These are phyloP conservation scores for Diplodia seriata DNA, from an alignment of 2,329 filamentous ascomycete genomes.

Conservation along the genomic window DNA sequence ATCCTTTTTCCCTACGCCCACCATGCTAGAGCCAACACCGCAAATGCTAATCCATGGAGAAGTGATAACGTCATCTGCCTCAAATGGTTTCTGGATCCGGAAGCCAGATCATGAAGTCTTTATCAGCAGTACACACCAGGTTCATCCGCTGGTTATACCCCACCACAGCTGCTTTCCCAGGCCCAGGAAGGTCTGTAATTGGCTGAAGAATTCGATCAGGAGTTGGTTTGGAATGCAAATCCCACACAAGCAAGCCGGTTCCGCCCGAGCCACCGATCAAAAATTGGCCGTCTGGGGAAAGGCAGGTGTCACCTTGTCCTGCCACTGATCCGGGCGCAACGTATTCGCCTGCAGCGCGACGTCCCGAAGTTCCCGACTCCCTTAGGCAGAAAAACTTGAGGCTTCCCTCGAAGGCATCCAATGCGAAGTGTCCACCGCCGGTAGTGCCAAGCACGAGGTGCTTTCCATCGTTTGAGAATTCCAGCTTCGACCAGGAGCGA, in stretches of 20 bases:
- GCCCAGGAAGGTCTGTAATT: slow-evolving; percentile 67
- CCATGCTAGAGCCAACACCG: slow-evolving; percentile 3
- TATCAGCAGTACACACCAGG: slow-evolving; percentile 87
- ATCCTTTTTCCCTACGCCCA: slow-evolving; percentile 14
- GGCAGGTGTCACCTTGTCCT: slow-evolving; percentile 78
- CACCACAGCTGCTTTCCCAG: slow-evolving; percentile 72
- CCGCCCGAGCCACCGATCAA: slow-evolving; percentile 77
- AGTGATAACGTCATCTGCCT: not conserved
- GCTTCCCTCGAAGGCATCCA: slow-evolving; percentile 89
- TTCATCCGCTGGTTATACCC: slow-evolving; percentile 93
- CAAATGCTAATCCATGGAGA: not conserved
- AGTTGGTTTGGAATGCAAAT: slow-evolving; percentile 65
- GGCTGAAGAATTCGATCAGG: slow-evolving; percentile 69
- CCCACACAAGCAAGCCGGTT: slow-evolving; percentile 81
- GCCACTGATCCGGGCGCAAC: slow-evolving; percentile 57
- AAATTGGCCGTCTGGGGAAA: slow-evolving; percentile 87
- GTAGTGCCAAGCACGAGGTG: slow-evolving; percentile 83
- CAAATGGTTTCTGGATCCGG: slow-evolving; percentile 50
- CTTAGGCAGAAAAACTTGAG: slow-evolving; percentile 74
- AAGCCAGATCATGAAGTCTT: slow-evolving; percentile 66
- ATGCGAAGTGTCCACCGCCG: slow-evolving; percentile 82
- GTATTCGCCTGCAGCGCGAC: slow-evolving; percentile 50
- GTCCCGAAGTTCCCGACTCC: slow-evolving; percentile 50
- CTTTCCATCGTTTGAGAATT: slow-evolving; percentile 97
- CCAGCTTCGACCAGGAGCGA: slow-evolving; percentile 80